Evolutionary conservation across 225 moss, liverwort and hornwort species (phyloP).

Genomic region (Climacium dendroides): DNA sequence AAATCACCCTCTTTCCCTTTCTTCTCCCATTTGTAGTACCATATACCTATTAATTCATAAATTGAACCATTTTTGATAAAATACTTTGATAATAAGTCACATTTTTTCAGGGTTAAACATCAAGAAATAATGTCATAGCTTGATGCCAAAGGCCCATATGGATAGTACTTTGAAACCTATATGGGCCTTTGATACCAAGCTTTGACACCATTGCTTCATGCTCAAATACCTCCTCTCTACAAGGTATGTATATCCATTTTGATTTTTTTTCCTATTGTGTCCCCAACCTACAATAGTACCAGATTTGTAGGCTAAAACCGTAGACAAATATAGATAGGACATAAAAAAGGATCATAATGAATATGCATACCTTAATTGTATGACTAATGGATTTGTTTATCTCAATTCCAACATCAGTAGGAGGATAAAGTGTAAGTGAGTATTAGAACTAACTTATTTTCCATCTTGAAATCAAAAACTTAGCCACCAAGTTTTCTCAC

Average conservation of each 20-base stretch:
- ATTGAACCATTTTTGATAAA: background rate
- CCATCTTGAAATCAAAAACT: accelerated
- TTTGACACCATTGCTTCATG: background rate
- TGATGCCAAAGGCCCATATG: background rate
- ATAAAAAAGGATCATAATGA: background rate
- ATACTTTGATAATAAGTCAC: background rate
- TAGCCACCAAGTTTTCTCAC: background rate
- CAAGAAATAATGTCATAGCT: background rate
- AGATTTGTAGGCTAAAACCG: background rate
- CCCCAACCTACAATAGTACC: background rate
- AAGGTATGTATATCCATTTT: background rate
- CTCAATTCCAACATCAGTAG: accelerated
- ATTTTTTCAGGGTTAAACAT: accelerated
- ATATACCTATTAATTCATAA: background rate
- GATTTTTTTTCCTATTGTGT: accelerated
- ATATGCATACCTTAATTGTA: background rate
- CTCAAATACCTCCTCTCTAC: background rate
- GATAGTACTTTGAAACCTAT: background rate
- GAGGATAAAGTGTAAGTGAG: background rate
- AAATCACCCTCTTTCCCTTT: accelerated
- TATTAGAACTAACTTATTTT: background rate
- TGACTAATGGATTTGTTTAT: background rate
- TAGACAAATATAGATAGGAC: accelerated
- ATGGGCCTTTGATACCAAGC: background rate
- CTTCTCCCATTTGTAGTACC: background rate